phyloP scores from a whole-genome alignment of 805 yeast species.

The Zygosaccharomyces siamensis region DNA sequence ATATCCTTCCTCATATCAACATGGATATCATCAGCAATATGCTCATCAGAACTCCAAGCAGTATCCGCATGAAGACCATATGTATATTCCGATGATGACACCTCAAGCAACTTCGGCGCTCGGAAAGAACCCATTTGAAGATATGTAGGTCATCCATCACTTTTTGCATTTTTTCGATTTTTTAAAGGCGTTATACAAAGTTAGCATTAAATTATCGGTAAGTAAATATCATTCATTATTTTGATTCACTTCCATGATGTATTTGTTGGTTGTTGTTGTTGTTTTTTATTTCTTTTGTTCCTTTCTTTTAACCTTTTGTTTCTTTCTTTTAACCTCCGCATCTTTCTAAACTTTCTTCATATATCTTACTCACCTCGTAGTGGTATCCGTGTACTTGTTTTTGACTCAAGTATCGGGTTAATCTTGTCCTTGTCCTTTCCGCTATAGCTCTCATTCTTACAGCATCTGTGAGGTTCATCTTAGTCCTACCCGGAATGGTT shows the following conservation, averaged over 20 bases:
- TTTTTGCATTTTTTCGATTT: not conserved
- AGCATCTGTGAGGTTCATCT: conserved; percentile 45
- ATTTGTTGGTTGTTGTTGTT: not conserved
- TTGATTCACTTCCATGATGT: not conserved
- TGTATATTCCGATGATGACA: conserved; percentile 21
- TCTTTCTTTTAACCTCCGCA: conserved; percentile 15
- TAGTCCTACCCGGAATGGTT: conserved; percentile 31
- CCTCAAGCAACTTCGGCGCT: conserved; percentile 17
- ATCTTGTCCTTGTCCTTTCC: conserved; percentile 44
- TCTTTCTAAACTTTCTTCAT: conserved; percentile 41
- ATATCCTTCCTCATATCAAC: conserved; percentile 6
- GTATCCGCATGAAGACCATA: conserved; percentile 7
- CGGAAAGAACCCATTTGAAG: conserved; percentile 21
- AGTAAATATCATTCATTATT: conserved; percentile 1
- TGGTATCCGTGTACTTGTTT: conserved; percentile 40
- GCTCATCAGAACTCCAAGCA: conserved; percentile 1
- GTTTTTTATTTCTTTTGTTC: not conserved
- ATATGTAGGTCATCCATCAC: conserved; percentile 1
- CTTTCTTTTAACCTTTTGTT: not conserved
- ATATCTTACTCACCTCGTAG: conserved; percentile 42
- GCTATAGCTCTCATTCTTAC: conserved; percentile 51
- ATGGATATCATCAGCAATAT: conserved; percentile 3
- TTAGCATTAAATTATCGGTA: conserved; percentile 1
- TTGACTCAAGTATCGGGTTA: conserved; percentile 36
- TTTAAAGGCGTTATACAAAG: not conserved